Percentiles rank a stretch among this genome's conserved stretches.
Evolutionary conservation across 352 stramenopile species (phyloP).

Genomic region (Phytophthora crassamura): DNA sequence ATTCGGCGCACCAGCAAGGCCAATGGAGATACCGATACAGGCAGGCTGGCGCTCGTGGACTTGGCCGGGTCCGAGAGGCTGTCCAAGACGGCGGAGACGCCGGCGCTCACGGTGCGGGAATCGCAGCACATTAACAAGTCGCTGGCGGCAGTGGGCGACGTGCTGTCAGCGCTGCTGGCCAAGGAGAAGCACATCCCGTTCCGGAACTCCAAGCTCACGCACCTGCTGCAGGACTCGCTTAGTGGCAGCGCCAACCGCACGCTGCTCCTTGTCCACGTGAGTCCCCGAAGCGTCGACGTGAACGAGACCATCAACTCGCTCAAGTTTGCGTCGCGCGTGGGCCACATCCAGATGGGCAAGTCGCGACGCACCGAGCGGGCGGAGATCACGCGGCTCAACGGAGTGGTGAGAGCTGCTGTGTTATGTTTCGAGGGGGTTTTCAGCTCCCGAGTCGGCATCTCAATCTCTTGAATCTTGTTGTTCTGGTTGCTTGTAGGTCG

Average conservation of each 20-base stretch:
- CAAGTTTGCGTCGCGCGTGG: slow-evolving; percentile 77
- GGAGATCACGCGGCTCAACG: slow-evolving; percentile 68
- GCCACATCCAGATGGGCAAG: slow-evolving; percentile 46
- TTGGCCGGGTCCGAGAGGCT: slow-evolving; percentile 82
- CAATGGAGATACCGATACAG: slow-evolving; percentile 45
- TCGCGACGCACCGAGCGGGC: slow-evolving; percentile 57
- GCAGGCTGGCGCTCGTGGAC: slow-evolving; percentile 76
- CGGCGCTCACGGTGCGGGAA: slow-evolving; percentile 54
- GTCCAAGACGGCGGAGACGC: slow-evolving; percentile 51
- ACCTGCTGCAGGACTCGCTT: slow-evolving; percentile 82
- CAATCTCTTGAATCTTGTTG: not conserved
- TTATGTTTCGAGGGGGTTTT: not conserved
- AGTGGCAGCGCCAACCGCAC: slow-evolving; percentile 47
- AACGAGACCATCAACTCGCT: slow-evolving; percentile 81
- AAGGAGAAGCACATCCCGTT: slow-evolving; percentile 89
- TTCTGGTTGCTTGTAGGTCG: slow-evolving; percentile 41
- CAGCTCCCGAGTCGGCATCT: not conserved
- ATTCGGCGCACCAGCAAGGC: slow-evolving; percentile 56
- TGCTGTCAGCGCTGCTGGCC: slow-evolving; percentile 66
- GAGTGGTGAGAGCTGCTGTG: slow-evolving; percentile 47
- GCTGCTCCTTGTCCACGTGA: slow-evolving; percentile 76
- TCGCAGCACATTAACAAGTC: slow-evolving; percentile 88
- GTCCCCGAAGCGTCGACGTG: slow-evolving; percentile 50
- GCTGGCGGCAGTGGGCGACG: slow-evolving; percentile 74
- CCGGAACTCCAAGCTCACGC: slow-evolving; percentile 87